A percentile compares a stretch with the other conserved stretches of the same genome.
Evolutionary conservation across 768 basidiomycete species (phyloP).

Genomic region (Candolleomyces efflorescens): DNA sequence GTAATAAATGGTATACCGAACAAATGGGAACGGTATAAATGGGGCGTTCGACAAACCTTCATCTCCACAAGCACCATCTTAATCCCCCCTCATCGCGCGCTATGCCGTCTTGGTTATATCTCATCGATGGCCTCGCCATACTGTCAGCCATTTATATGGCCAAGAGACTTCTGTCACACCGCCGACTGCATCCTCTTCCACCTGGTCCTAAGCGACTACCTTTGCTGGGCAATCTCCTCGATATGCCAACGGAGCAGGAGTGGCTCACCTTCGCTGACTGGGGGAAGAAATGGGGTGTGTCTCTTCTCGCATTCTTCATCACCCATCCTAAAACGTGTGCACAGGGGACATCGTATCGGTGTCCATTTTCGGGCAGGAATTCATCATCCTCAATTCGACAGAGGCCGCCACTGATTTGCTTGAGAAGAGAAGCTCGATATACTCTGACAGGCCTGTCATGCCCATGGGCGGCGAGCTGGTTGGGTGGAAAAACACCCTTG

Average conservation of each 20-base stretch:
- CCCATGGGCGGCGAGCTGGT: conserved; percentile 41
- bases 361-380: conserved; percentile 41
- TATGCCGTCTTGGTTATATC: neutral
- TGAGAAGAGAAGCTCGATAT: conserved; percentile 46
- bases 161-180: conserved; percentile 11
- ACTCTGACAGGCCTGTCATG: conserved; percentile 50
- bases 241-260: conserved; percentile 43
- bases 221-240: conserved; percentile 43
- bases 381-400: conserved; percentile 40
- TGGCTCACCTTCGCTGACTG: conserved; percentile 44
- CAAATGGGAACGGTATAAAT: too few relatives aligned
- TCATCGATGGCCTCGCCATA: neutral
- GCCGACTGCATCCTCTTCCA: conserved; percentile 24
- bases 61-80: neutral
- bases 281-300: conserved; percentile 40
- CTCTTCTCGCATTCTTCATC: neutral
- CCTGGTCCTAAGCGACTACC: conserved; percentile 44
- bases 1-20: too few relatives aligned
- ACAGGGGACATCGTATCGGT: conserved; percentile 41
- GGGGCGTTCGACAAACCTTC: neutral
- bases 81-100: neutral
- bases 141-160: neutral
- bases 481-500: conserved; percentile 34
- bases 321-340: neutral
- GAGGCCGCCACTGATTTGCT: conserved; percentile 44